Base-by-base conservation (phyloP, 257 asterid genomes). In the Nyctanthes arbortristis region DNA sequence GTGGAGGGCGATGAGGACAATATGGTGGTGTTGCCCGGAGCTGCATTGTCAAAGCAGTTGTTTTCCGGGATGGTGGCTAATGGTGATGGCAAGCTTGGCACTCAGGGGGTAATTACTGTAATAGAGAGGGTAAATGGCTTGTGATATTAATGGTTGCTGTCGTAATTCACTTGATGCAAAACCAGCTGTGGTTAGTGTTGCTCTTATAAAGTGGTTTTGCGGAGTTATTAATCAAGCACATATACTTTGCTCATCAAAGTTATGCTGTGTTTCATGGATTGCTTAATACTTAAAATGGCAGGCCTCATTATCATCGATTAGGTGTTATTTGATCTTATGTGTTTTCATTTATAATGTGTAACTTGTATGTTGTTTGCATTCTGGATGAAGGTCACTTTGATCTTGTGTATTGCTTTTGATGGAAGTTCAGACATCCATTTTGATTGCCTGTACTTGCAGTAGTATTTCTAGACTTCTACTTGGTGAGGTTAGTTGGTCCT, bases 31-130 rank as follows among this genome's bases (percentile, higher is more conserved):
- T 72, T 88, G 80, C 97, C 96, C 1, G 98, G 96, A 66, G 95
- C 98, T 67, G 88, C 91, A 34, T 31, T 90, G 84, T 70, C 85
- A 8, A 90, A 90, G 79, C 96, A 92, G 81, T 11, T 92, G 84
- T 92, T 85, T 79, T 45, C 88, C 0, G 87, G 84, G 13, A 92
- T 92, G 98, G 95, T 88, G 73, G 98, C 88, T 24, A 92, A 85
- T 68, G 97, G 97, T 4, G 90, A 89, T 27, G 97, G 94, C 25
- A 86, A 89, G 82, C 66, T 85, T 39, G 96, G 98, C 6, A 71
- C 80, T 12, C 98, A 92, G 58, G 97, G 97, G 25, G 63, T 92
- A 30, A 67, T 92, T 3, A 86, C 97, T 2, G 91, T 85, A 55
- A 77, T 90, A 1, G 95, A 88, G 83, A 92, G 87, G 67, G 78